A percentile compares a stretch with the other conserved stretches of the same genome.
Conservation (phyloP, 2,329 filamentous ascomycete species). For the Cylindrodendrum hubeiense region DNA sequence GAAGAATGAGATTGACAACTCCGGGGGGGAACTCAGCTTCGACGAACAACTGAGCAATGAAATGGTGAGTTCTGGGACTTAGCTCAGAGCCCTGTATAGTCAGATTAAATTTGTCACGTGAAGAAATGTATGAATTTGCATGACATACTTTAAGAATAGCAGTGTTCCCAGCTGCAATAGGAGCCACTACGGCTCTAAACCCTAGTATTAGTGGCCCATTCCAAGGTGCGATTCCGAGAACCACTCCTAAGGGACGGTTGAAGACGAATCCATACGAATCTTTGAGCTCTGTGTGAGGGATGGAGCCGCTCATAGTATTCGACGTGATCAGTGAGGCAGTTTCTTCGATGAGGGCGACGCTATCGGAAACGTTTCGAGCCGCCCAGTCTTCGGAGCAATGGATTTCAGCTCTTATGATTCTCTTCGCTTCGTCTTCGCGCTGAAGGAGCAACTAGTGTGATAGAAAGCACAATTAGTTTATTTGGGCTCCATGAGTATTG, state of each 20-base stretch:
- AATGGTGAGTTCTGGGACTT: conserved; percentile 42
- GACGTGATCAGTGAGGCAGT: background rate
- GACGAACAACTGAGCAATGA: conserved; percentile 49
- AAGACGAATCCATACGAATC: conserved; percentile 19
- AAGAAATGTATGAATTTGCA: background rate
- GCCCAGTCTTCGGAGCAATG: conserved; percentile 13
- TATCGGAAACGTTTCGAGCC: background rate
- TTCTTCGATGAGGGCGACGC: conserved; percentile 1
- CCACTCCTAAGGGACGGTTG: conserved; percentile 40
- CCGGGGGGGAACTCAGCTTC: conserved; percentile 55
- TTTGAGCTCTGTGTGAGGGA: background rate
- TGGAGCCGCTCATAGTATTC: background rate
- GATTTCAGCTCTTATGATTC: conserved; percentile 7
- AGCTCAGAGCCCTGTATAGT: conserved; percentile 44
- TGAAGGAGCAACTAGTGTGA: background rate
- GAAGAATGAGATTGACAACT: conserved; percentile 51
- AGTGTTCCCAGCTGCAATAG: conserved; percentile 41
- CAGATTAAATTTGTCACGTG: conserved; percentile 4
- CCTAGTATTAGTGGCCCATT: conserved; percentile 42
- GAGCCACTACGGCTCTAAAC: conserved; percentile 33
- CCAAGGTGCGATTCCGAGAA: conserved; percentile 46
- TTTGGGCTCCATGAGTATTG: background rate
- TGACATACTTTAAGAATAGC: conserved; percentile 38
- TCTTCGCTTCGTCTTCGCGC: background rate
- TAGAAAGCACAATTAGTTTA: background rate